Evolutionary conservation across 257 asterid species (phyloP), one percentile per base, ranked within the genome.

Genomic region (Solanum rostratum): DNA sequence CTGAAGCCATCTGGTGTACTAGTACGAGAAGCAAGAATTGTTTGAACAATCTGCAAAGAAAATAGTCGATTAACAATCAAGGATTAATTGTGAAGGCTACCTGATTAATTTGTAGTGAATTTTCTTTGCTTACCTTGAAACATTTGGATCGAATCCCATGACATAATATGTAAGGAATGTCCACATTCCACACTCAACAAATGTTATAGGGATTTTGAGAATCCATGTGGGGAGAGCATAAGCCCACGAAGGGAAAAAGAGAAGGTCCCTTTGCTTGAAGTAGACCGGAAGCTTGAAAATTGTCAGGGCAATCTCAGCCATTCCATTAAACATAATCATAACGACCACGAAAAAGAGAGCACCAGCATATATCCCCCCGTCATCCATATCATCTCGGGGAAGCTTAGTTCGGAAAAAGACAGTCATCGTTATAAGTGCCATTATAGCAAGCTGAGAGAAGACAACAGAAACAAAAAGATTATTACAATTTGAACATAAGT

Each of bases 131-230:
- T 88, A 93, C 97, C 97, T 93, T 79, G 90, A 89, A 6, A 91
- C 85, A 43, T 93, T 92, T 0, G 97, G 97, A 89, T 93, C 97
- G 57, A 92, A 93, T 24, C 95, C 97, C 8, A 93, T 90, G 10
- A 91, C 93, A 22, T 92, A 93, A 85, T 92, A 93, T 29, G 95
- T 92, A 83, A 90, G 29, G 54, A 90, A 85, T 30, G 89, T 87
- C 95, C 94, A 92, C 62, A 92, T 83, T 1, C 83, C 92, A 4
- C 88, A 93, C 86, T 93, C 97, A 13, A 90, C 12, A 24, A 91
- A 85, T 24, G 93, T 88, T 24, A 88, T 16, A 4, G 96, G 96
- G 50, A 92, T 89, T 80, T 90, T 92, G 82, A 92, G 84, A 55
- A 92, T 43, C 96, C 96, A 92, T 1, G 93, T 55, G 30, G 96